These are phyloP conservation scores for Phragmites australis DNA, from an alignment of 176 grass and related monocot genomes.

Conservation along the genomic window DNA sequence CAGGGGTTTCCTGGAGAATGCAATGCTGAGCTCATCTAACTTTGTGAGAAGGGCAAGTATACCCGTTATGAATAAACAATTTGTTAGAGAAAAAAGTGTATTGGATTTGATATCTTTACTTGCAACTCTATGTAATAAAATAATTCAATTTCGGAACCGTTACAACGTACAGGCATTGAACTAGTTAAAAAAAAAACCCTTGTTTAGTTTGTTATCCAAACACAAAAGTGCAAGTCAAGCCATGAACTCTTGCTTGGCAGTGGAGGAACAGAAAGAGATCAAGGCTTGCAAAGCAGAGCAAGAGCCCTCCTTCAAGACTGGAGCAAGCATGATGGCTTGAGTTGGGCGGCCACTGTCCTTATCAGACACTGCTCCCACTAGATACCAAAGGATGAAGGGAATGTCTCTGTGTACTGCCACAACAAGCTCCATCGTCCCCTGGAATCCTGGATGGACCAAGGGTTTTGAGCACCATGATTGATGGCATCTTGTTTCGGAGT, in stretches of 20 bases:
- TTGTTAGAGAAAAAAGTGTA: too few species aligned
- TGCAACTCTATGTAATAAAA: too few species aligned
- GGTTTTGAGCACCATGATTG: conserved; percentile 40
- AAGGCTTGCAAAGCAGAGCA: conserved; percentile 40
- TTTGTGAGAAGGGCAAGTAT: too few species aligned
- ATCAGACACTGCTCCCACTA: conserved; percentile 36
- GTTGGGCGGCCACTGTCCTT: conserved; percentile 33
- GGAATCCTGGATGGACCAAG: conserved; percentile 31
- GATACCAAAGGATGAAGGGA: conserved; percentile 35
- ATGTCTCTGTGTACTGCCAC: conserved; percentile 28
- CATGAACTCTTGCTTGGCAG: conserved; percentile 34
- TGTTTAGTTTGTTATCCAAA: conserved; percentile 4
- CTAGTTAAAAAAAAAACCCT: too few species aligned
- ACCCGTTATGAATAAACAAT: too few species aligned
- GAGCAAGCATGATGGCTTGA: conserved; percentile 50
- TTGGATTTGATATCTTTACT: too few species aligned
- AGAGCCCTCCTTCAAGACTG: conserved; percentile 20
- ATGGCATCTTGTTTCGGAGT: conserved; percentile 29
- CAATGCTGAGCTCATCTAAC: too few species aligned
- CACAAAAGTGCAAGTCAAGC: not conserved
- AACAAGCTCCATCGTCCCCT: conserved; percentile 23
- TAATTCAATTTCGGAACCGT: too few species aligned
- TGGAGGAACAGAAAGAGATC: conserved; percentile 52
- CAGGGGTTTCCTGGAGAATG: too few species aligned
- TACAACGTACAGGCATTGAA: too few species aligned